Evolutionary conservation across 1,284 basidiomycete species (phyloP).

Genomic region (Phlebopus sp.): DNA sequence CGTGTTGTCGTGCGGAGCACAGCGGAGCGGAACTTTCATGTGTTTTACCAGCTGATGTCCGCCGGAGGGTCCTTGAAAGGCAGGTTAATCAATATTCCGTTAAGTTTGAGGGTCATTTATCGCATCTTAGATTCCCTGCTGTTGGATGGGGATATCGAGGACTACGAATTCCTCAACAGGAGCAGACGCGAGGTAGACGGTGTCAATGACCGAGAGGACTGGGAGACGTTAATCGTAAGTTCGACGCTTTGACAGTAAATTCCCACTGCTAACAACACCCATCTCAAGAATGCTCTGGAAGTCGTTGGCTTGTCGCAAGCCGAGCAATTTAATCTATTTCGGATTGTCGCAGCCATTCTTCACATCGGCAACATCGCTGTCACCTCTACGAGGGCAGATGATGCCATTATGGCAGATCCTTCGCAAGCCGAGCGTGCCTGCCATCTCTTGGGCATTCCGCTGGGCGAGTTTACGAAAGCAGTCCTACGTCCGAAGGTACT

Average conservation of each 20-base stretch:
- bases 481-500: conserved; percentile 87
- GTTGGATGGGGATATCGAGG: conserved; percentile 72
- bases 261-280: conserved; percentile 11
- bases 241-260: neutral
- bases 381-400: conserved; percentile 79
- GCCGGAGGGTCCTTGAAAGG: conserved; percentile 66
- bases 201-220: conserved; percentile 90
- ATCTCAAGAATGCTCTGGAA: conserved; percentile 68
- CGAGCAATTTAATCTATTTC: conserved; percentile 93
- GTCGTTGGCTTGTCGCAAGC: conserved; percentile 81
- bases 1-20: conserved; percentile 87
- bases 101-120: conserved; percentile 6
- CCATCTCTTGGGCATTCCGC: conserved; percentile 90
- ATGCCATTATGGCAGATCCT: conserved; percentile 82
- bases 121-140: conserved; percentile 65
- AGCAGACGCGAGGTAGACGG: conserved; percentile 92
- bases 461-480: conserved; percentile 86
- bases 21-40: conserved; percentile 93
- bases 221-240: conserved; percentile 72
- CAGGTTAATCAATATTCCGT: conserved; percentile 28
- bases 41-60: conserved; percentile 91
- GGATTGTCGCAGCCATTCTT: conserved; percentile 90
- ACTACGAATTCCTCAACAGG: conserved; percentile 91
- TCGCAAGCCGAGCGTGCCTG: conserved; percentile 89
- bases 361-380: conserved; percentile 95